Conservation (phyloP, 2,329 filamentous ascomycete species). For the Knoxdaviesia capensis region DNA sequence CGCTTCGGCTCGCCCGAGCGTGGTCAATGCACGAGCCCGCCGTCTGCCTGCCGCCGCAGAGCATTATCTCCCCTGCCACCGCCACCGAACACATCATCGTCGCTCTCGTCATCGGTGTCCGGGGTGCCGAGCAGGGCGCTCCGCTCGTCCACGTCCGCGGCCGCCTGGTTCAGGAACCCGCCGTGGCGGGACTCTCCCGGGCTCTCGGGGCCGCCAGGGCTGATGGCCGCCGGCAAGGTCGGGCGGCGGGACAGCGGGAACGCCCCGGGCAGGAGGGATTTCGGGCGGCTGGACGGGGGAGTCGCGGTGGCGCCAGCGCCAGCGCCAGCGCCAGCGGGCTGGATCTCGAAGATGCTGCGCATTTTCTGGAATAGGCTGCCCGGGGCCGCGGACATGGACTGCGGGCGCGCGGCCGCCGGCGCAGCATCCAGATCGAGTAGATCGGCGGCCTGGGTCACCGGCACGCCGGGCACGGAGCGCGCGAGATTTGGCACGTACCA, state of each 20-base stretch:
- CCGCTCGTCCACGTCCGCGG: conserved; percentile 10
- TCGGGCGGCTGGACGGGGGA: too few relatives aligned
- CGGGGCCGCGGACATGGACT: not conserved
- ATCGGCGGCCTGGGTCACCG: not conserved
- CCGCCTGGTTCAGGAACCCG: conserved; percentile 6
- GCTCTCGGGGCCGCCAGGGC: too few relatives aligned
- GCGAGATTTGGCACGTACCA: not conserved
- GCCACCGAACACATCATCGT: conserved; percentile 4
- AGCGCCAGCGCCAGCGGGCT: too few relatives aligned
- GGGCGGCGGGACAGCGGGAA: too few relatives aligned
- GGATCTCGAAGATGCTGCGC: conserved; percentile 20
- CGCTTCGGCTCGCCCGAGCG: conserved; percentile 13
- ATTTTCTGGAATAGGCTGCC: conserved; percentile 18
- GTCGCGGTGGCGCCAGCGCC: too few relatives aligned
- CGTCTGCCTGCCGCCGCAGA: too few relatives aligned
- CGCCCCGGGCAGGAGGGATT: too few relatives aligned
- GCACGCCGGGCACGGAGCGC: not conserved
- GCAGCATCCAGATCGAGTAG: not conserved
- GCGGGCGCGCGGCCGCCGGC: conserved; percentile 3
- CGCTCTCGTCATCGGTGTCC: too few relatives aligned
- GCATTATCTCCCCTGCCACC: too few relatives aligned
- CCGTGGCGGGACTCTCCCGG: too few relatives aligned
- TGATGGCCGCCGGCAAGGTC: too few relatives aligned
- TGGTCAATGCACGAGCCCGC: too few relatives aligned
- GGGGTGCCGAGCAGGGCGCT: conserved; percentile 12